Base-by-base conservation (phyloP, 768 basidiomycete genomes). In the Pulveroboletus ravenelii region DNA sequence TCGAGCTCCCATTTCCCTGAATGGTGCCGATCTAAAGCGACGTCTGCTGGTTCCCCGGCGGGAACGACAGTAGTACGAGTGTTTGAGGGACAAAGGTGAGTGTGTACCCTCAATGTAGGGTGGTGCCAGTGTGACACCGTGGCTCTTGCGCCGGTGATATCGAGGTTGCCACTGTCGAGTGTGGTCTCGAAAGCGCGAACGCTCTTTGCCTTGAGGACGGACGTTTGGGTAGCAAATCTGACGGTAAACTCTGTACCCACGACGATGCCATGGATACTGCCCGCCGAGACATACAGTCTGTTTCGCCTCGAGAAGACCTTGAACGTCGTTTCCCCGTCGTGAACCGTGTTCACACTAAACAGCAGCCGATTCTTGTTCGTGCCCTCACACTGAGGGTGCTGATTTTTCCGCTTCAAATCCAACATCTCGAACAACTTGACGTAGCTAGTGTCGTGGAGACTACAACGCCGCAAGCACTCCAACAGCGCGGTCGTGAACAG, bases 311-410 rank as follows among this genome's bases (percentile, higher is more conserved):
- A 17, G n/a, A 35, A 45, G 37, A 61, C 57, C 27, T 41, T 59
- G 52, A 59, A 59, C 7, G 51, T 53, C 12, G 51, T 56, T 46
- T 50, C 44, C 12, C 48, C 57, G 10, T 51, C 18, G 31, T 36
- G 43, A 27, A 50, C 47, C 1, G 45, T 56, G 46, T 62, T 62
- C 0, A 62, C 50, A 13, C 61, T 60, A 12, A 62, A 62, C 3
- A 62, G 47, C 2, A 62, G 42, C 3, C 61, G 39, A 10, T 54
- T 34, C 39, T 13, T 59, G 25, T 62, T 53, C 29, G 14, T 20
- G 1, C 60, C 60, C 35, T 59, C 54, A 34, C 61, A 62, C 13
- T 56, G 61, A 23, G 57, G 60, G 41, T 62, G 50, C 23, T 62
- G 60, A 0, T 9, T 3, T 13, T 15, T 17, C 0, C 41, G 6